Percentiles rank a stretch among this genome's conserved stretches.
phyloP scores from a whole-genome alignment of 2,329 filamentous ascomycete genomes.

The Raffaelea arxii region DNA sequence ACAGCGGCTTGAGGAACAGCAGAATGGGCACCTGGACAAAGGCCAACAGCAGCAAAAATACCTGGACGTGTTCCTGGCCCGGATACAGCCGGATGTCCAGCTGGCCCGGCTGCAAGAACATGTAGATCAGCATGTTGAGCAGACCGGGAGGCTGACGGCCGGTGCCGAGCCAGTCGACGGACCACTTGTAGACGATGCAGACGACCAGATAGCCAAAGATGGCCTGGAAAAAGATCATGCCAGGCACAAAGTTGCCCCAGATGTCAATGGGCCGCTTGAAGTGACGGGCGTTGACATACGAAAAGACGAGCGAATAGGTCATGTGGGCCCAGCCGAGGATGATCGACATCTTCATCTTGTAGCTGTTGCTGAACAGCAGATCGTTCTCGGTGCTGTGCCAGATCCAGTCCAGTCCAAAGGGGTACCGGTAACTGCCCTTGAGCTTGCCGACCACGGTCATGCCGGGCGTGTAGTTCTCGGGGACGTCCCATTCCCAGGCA shows the following conservation, averaged over 20 bases:
- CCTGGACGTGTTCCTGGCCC: slow-evolving; percentile 68
- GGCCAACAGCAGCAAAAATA: slow-evolving; percentile 70
- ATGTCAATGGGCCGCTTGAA: slow-evolving; percentile 95
- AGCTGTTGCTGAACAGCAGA: slow-evolving; percentile 91
- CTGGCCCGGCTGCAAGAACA: slow-evolving; percentile 85
- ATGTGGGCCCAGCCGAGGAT: slow-evolving; percentile 96
- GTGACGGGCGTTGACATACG: slow-evolving; percentile 86
- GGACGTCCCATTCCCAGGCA: slow-evolving; percentile 73
- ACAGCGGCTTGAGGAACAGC: slow-evolving; percentile 91
- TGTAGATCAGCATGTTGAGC: slow-evolving; percentile 98
- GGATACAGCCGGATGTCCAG: slow-evolving; percentile 65
- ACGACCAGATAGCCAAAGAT: slow-evolving; percentile 96
- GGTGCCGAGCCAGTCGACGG: slow-evolving; percentile 67
- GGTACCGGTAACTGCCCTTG: slow-evolving; percentile 70
- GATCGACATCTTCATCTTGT: slow-evolving; percentile 99
- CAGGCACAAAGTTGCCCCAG: slow-evolving; percentile 93
- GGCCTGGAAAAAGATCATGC: slow-evolving; percentile 99
- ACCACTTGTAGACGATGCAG: slow-evolving; percentile 97
- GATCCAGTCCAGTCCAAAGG: slow-evolving; percentile 89
- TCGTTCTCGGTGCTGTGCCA: slow-evolving; percentile 97
- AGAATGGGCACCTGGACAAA: slow-evolving; percentile 81
- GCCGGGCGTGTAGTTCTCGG: slow-evolving; percentile 55
- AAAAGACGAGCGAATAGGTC: slow-evolving; percentile 93
- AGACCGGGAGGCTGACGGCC: slow-evolving; percentile 69
- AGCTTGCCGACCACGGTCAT: slow-evolving; percentile 54